A percentile compares a stretch with the other conserved stretches of the same genome.
Conservation (phyloP, 177 flowering plant species). For the Telopea speciosissima region DNA sequence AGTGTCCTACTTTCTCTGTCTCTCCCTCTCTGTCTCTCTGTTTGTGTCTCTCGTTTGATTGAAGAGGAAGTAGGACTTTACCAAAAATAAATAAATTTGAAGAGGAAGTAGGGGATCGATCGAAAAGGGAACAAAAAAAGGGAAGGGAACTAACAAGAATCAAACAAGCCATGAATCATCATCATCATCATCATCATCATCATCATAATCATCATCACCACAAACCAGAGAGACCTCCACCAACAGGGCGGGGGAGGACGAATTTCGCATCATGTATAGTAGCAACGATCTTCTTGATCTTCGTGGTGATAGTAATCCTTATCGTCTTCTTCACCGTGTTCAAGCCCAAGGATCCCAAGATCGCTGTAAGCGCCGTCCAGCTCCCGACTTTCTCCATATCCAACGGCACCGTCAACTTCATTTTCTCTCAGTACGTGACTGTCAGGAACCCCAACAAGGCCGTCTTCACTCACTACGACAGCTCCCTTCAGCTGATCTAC, state of each 20-base stretch:
- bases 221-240: slow-evolving; percentile 17
- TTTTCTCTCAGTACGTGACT: slow-evolving; percentile 76
- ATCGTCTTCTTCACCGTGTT: slow-evolving; percentile 81
- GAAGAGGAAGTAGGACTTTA: too few relatives aligned
- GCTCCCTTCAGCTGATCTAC: slow-evolving; percentile 79
- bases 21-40: too few relatives aligned
- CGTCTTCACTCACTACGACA: slow-evolving; percentile 83
- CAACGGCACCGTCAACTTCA: slow-evolving; percentile 74
- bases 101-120: too few relatives aligned
- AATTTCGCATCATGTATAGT: slow-evolving; percentile 87
- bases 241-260: slow-evolving; percentile 55
- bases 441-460: slow-evolving; percentile 84
- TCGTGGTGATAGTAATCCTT: slow-evolving; percentile 50
- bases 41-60: too few relatives aligned
- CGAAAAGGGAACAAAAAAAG: too few relatives aligned
- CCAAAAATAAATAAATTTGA: too few relatives aligned
- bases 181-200: too few relatives aligned
- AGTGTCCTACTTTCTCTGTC: too few relatives aligned
- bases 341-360: slow-evolving; percentile 69
- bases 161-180: too few relatives aligned
- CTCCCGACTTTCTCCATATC: slow-evolving; percentile 72
- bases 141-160: too few relatives aligned
- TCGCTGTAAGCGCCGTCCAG: slow-evolving; percentile 65
- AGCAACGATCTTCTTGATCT: slow-evolving; percentile 69
- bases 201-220: background rate